phyloP scores from a whole-genome alignment of 2,329 filamentous ascomycete genomes.

The Fusarium acutatum region DNA sequence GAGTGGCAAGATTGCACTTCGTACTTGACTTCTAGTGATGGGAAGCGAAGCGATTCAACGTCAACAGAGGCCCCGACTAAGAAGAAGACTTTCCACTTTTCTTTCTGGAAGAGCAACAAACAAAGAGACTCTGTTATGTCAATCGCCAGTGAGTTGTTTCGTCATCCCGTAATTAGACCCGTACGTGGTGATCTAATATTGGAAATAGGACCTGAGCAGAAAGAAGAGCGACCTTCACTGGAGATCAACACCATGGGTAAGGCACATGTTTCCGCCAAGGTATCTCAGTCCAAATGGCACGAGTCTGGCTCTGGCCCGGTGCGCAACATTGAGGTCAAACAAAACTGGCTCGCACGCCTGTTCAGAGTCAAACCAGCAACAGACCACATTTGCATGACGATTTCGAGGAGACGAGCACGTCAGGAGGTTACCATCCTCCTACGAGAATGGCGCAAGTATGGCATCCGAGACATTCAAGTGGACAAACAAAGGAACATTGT shows the following conservation, averaged over 20 bases:
- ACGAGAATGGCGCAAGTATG: slow-evolving; percentile 81
- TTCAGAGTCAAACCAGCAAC: slow-evolving; percentile 88
- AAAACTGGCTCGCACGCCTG: slow-evolving; percentile 89
- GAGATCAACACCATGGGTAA: slow-evolving; percentile 34
- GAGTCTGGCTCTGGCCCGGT: slow-evolving; percentile 50
- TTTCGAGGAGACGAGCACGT: slow-evolving; percentile 73
- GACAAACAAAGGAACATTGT: slow-evolving; percentile 84
- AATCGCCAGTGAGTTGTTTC: slow-evolving; percentile 51
- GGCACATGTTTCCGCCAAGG: slow-evolving; percentile 14
- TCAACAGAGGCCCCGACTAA: slow-evolving; percentile 47
- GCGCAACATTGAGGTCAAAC: slow-evolving; percentile 71
- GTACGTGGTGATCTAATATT: slow-evolving; percentile 2
- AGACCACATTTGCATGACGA: slow-evolving; percentile 77
- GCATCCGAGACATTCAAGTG: slow-evolving; percentile 80
- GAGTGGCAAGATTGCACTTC: slow-evolving; percentile 43
- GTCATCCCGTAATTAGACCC: neutral
- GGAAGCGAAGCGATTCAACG: slow-evolving; percentile 38
- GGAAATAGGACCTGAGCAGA: slow-evolving; percentile 18
- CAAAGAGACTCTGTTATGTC: slow-evolving; percentile 55
- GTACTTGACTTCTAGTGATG: slow-evolving; percentile 35
- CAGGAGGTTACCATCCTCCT: slow-evolving; percentile 80
- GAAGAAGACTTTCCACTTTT: slow-evolving; percentile 62
- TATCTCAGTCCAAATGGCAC: slow-evolving; percentile 40
- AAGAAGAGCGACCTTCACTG: slow-evolving; percentile 12
- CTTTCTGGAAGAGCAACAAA: slow-evolving; percentile 64